phyloP scores from a whole-genome alignment of 257 asterid genomes.

The Lantana camara region DNA sequence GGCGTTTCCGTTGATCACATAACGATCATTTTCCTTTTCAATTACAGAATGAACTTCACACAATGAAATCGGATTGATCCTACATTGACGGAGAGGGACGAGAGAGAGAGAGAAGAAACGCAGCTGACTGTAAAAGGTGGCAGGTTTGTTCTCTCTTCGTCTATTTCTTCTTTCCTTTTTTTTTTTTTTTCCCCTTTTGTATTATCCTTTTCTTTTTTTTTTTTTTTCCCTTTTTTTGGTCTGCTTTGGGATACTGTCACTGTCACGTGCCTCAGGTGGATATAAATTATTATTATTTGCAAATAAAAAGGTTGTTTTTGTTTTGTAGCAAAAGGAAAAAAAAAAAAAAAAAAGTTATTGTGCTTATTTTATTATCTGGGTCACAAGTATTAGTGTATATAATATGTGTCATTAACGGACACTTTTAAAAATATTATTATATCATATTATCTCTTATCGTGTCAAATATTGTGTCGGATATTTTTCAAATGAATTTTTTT shows the following conservation, averaged over 20 bases:
- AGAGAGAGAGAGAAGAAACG: constrained; percentile 28
- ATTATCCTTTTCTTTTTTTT: too few relatives aligned
- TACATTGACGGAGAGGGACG: not conserved
- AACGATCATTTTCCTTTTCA: not conserved
- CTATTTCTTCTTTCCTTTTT: not conserved
- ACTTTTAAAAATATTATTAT: too few relatives aligned
- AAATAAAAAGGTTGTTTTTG: not conserved
- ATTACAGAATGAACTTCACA: not conserved
- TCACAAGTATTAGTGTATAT: too few relatives aligned
- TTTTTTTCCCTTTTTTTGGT: too few relatives aligned
- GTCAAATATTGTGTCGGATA: too few relatives aligned
- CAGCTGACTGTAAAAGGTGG: constrained; percentile 35
- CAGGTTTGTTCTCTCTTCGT: constrained; percentile 1
- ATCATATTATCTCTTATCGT: too few relatives aligned
- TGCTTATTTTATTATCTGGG: too few relatives aligned
- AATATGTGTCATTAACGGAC: too few relatives aligned
- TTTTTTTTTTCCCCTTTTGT: not conserved
- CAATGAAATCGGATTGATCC: not conserved
- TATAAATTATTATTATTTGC: not conserved
- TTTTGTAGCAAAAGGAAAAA: too few relatives aligned
- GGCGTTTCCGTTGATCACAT: constrained; percentile 26
- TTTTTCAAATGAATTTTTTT: too few relatives aligned
- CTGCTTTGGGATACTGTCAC: too few relatives aligned
- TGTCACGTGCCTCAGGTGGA: not conserved
- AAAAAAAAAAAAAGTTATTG: too few relatives aligned